Conservation (phyloP, 352 stramenopile genomes). For the Globisporangium abappressorium region DNA sequence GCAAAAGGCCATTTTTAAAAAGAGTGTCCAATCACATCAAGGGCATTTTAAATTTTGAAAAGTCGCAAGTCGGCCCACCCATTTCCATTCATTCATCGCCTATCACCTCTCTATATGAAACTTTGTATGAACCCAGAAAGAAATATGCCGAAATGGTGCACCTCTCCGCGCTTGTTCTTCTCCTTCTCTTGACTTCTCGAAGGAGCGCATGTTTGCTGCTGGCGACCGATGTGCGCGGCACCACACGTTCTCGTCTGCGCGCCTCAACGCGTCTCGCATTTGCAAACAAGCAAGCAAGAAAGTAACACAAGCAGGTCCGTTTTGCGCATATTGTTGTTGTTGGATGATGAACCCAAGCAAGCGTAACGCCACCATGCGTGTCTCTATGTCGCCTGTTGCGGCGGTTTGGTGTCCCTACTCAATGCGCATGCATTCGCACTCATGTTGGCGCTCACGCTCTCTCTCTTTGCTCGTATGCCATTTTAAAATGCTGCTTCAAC, state of each 20-base stretch:
- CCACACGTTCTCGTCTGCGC: neutral
- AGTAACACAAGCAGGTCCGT: neutral
- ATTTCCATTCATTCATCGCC: neutral
- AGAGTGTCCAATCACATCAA: too few species aligned
- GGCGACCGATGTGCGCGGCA: neutral
- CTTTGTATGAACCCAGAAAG: neutral
- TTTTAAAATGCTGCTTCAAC: conserved; percentile 1
- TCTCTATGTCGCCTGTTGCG: neutral
- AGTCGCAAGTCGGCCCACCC: neutral
- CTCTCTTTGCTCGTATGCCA: neutral
- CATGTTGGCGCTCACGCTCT: neutral
- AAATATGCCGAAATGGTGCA: neutral
- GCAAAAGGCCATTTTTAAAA: too few species aligned
- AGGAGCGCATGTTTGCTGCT: neutral
- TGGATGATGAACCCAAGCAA: neutral
- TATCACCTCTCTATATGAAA: neutral
- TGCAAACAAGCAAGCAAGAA: neutral
- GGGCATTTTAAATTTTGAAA: too few species aligned
- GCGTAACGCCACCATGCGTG: neutral
- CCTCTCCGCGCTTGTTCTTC: conserved; percentile 3
- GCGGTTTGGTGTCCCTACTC: neutral
- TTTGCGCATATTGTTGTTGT: neutral
- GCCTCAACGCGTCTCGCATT: neutral
- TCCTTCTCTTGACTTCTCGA: conserved; percentile 3
- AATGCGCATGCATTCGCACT: neutral